These are phyloP conservation scores for Globisporangium nunn DNA, from an alignment of 352 stramenopile genomes.

Conservation along the genomic window DNA sequence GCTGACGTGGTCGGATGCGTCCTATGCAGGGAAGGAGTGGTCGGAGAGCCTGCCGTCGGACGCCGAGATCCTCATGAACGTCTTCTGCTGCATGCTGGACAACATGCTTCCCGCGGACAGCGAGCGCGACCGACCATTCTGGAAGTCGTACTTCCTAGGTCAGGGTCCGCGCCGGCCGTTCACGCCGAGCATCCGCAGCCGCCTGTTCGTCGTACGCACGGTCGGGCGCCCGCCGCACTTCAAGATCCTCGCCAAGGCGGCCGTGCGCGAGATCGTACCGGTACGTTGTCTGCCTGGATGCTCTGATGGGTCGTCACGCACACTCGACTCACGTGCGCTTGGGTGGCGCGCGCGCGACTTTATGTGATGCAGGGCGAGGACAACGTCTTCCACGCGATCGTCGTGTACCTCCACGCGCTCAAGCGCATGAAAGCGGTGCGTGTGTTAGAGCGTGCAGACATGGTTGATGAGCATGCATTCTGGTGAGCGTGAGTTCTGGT, in stretches of 20 bases:
- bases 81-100: constrained; percentile 85
- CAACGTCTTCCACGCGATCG: constrained; percentile 78
- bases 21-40: constrained; percentile 66
- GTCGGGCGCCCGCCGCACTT: constrained; percentile 74
- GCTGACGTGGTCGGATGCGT: neutral
- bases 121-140: constrained; percentile 75
- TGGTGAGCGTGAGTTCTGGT: no score
- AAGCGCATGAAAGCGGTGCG: constrained; percentile 83
- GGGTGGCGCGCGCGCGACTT: no score
- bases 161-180: constrained; percentile 70
- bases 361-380: constrained; percentile 51
- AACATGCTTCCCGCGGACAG: constrained; percentile 76
- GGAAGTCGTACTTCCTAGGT: constrained; percentile 74
- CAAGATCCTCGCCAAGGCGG: constrained; percentile 69
- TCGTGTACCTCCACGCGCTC: constrained; percentile 78
- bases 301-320: no score
- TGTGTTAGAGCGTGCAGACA: neutral
- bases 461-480: no score
- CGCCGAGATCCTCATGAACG: constrained; percentile 84
- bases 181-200: constrained; percentile 57
- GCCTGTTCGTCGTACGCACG: constrained; percentile 73
- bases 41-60: constrained; percentile 70
- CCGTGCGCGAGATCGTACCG: constrained; percentile 77
- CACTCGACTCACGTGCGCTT: no score
- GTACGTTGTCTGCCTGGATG: constrained; percentile 19